phyloP scores from a whole-genome alignment of 176 grass and related monocot genomes.

The Guadua angustifolia region DNA sequence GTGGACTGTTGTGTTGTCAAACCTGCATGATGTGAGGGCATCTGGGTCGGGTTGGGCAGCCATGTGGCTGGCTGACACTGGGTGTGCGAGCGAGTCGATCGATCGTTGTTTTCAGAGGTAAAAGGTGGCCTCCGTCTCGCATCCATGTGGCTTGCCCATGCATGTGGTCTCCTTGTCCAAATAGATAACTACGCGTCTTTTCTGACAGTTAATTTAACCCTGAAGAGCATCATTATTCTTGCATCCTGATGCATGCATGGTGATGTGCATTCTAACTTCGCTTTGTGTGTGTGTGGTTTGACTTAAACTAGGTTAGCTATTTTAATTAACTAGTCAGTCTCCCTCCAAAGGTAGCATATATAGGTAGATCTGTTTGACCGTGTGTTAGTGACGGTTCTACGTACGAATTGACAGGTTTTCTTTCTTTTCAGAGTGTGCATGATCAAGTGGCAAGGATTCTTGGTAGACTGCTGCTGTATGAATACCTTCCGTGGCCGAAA shows the following conservation, averaged over 20 bases:
- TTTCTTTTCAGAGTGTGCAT: no score
- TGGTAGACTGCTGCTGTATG: slow-evolving; percentile 9
- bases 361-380: neutral
- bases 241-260: neutral
- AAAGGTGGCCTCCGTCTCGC: neutral
- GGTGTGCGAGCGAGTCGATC: neutral
- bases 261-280: no score
- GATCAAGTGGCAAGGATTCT: neutral
- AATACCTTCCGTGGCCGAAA: slow-evolving; percentile 26
- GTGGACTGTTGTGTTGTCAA: slow-evolving; percentile 19
- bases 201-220: neutral
- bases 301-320: neutral
- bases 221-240: neutral
- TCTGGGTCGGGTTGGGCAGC: neutral
- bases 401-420: neutral
- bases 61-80: neutral
- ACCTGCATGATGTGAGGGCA: slow-evolving; percentile 3
- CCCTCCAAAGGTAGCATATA: no score
- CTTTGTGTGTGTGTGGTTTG: neutral
- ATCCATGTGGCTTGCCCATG: no score
- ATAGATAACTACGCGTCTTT: neutral
- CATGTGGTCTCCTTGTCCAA: neutral
- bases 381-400: slow-evolving; percentile 21
- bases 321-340: neutral
- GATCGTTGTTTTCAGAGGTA: neutral